These are phyloP conservation scores for Naegleria lovaniensis DNA, from an alignment of 208 protist species.

Conservation along the genomic window DNA sequence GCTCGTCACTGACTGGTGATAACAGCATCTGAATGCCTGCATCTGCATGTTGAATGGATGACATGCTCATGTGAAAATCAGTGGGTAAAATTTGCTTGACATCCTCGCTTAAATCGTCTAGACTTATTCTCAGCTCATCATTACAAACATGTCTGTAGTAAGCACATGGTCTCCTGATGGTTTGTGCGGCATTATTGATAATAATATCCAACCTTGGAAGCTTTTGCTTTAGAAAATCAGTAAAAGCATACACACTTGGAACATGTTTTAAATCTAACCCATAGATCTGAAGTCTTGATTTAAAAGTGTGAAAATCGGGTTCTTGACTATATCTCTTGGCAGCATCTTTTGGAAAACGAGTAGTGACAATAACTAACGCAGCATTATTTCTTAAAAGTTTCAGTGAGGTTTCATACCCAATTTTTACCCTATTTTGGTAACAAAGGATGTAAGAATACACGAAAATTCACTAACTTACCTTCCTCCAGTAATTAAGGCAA, in stretches of 20 bases:
- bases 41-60: neutral
- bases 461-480: conserved; percentile 83
- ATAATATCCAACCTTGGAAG: conserved; percentile 54
- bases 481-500: conserved; percentile 37
- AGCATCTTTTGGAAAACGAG: conserved; percentile 24
- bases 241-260: conserved; percentile 45
- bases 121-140: conserved; percentile 56
- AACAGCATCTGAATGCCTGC: neutral
- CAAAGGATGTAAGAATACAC: neutral
- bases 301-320: conserved; percentile 48
- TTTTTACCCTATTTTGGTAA: neutral
- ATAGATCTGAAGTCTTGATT: conserved; percentile 49
- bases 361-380: conserved; percentile 3
- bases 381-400: neutral
- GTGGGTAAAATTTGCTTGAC: neutral
- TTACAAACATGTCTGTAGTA: conserved; percentile 76
- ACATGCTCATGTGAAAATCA: neutral
- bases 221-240: conserved; percentile 6
- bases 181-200: conserved; percentile 96
- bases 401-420: neutral
- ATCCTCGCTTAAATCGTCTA: neutral
- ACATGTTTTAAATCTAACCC: conserved; percentile 61
- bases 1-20: neutral
- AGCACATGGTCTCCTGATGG: conserved; percentile 76
- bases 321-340: neutral